Conservation (phyloP, 768 basidiomycete species). For the Dacryopinax spathularia region DNA sequence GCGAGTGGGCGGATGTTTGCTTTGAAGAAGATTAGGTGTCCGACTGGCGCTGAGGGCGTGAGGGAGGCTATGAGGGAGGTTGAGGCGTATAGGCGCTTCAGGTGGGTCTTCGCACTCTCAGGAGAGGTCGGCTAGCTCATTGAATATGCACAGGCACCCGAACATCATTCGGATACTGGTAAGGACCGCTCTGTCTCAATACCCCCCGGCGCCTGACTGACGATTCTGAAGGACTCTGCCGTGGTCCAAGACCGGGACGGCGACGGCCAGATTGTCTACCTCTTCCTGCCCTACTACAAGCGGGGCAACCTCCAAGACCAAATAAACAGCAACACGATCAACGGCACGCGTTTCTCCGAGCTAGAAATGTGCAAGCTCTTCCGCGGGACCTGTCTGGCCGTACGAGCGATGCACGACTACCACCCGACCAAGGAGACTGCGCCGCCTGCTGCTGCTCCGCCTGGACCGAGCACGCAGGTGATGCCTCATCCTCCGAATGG, state of each 20-base stretch:
- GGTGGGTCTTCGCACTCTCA: slow-evolving; percentile 35
- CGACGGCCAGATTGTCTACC: slow-evolving; percentile 87
- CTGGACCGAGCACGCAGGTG: slow-evolving; percentile 6
- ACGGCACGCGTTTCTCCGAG: slow-evolving; percentile 72
- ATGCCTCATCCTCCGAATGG: slow-evolving; percentile 1
- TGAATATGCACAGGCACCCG: slow-evolving; percentile 47
- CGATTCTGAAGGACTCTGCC: slow-evolving; percentile 57
- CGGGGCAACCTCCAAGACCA: slow-evolving; percentile 90
- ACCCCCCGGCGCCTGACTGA: background rate
- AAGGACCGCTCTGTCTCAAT: slow-evolving; percentile 14
- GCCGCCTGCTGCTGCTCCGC: slow-evolving; percentile 14
- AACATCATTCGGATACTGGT: slow-evolving; percentile 94
- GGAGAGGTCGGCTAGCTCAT: background rate
- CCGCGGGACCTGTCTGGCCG: slow-evolving; percentile 85
- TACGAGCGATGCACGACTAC: slow-evolving; percentile 89
- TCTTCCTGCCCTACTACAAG: slow-evolving; percentile 89
- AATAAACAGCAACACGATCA: slow-evolving; percentile 74
- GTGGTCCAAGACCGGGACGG: slow-evolving; percentile 88
- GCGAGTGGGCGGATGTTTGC: slow-evolving; percentile 85
- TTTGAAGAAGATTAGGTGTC: slow-evolving; percentile 92
- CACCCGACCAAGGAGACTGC: slow-evolving; percentile 22
- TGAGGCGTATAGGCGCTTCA: slow-evolving; percentile 89
- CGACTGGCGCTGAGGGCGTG: slow-evolving; percentile 73
- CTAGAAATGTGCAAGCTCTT: slow-evolving; percentile 78
- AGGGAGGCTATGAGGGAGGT: slow-evolving; percentile 81